These are phyloP conservation scores for Scedosporium dehoogii DNA, from an alignment of 2,329 filamentous ascomycete species.

Conservation along the genomic window DNA sequence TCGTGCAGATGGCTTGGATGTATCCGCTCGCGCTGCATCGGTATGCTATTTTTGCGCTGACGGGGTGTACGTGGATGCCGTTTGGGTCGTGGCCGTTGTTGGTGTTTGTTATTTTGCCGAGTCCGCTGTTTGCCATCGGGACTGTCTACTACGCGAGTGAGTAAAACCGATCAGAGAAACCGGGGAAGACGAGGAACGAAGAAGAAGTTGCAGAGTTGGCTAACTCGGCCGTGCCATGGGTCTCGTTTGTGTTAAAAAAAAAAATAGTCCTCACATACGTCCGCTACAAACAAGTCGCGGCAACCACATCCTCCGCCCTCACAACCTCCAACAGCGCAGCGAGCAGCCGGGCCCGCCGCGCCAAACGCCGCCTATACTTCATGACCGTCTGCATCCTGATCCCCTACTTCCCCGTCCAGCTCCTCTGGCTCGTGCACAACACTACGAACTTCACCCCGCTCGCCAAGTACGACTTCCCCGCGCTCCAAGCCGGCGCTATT, in stretches of 20 bases:
- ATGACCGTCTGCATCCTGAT: conserved; percentile 42
- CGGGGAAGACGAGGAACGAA: not conserved
- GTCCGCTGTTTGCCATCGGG: conserved; percentile 29
- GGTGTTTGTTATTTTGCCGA: conserved; percentile 37
- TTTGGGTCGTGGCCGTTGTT: conserved; percentile 36
- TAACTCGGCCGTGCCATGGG: no score
- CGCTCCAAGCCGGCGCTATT: conserved; percentile 24
- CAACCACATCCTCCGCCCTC: conserved; percentile 28
- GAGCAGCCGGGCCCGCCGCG: conserved; percentile 32
- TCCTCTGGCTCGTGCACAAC: conserved; percentile 31
- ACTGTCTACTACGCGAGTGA: conserved; percentile 39
- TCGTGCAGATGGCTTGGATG: conserved; percentile 37
- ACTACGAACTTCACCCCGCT: conserved; percentile 20
- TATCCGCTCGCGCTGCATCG: conserved; percentile 37
- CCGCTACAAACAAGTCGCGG: conserved; percentile 37
- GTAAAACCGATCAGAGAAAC: conserved; percentile 13
- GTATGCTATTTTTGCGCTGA: conserved; percentile 37
- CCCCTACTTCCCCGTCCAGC: conserved; percentile 38
- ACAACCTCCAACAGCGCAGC: conserved; percentile 26
- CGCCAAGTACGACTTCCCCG: conserved; percentile 27
- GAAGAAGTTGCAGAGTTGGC: not conserved
- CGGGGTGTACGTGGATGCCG: conserved; percentile 37
- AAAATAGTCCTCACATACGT: conserved; percentile 37
- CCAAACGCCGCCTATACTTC: conserved; percentile 42
- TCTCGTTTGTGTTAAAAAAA: conserved; percentile 13